These are phyloP conservation scores for Pseudogymnoascus sp. DNA, from an alignment of 2,329 filamentous ascomycete genomes.

Conservation along the genomic window DNA sequence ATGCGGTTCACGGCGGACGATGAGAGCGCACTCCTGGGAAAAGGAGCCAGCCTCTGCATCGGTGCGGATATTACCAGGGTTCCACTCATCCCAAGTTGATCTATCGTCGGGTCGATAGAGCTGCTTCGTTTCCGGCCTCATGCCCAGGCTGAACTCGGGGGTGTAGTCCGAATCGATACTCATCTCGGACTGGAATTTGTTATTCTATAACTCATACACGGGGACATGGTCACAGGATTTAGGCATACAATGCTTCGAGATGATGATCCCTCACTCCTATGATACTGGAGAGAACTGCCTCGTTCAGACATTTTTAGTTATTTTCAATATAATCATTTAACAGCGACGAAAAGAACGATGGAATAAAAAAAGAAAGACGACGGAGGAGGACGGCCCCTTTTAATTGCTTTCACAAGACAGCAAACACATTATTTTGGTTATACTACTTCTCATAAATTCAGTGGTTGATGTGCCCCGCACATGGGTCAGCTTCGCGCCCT, in stretches of 20 bases:
- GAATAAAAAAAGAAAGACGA: not conserved
- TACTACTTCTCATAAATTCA: not conserved
- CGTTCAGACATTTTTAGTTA: slow-evolving; percentile 5
- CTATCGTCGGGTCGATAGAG: slow-evolving; percentile 20
- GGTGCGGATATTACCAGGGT: slow-evolving; percentile 12
- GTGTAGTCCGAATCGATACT: slow-evolving; percentile 18
- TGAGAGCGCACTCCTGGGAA: slow-evolving; percentile 22
- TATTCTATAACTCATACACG: not conserved
- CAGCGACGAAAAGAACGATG: not conserved
- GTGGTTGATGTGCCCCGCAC: not conserved
- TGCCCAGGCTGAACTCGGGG: not conserved
- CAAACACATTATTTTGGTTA: not conserved
- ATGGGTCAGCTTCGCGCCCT: not conserved
- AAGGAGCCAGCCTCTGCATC: slow-evolving; percentile 18
- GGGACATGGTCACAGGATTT: not conserved
- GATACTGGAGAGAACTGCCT: slow-evolving; percentile 15
- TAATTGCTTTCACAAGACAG: not conserved
- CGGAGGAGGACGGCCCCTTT: not conserved
- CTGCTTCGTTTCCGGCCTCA: slow-evolving; percentile 18
- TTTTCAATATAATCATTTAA: not conserved
- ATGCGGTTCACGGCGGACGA: slow-evolving; percentile 24
- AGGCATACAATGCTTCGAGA: slow-evolving; percentile 10
- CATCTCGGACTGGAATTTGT: slow-evolving; percentile 14
- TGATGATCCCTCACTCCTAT: slow-evolving; percentile 10
- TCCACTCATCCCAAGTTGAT: slow-evolving; percentile 20